Conservation (phyloP, 176 grass and related monocot species). For the Triticum monococcum region DNA sequence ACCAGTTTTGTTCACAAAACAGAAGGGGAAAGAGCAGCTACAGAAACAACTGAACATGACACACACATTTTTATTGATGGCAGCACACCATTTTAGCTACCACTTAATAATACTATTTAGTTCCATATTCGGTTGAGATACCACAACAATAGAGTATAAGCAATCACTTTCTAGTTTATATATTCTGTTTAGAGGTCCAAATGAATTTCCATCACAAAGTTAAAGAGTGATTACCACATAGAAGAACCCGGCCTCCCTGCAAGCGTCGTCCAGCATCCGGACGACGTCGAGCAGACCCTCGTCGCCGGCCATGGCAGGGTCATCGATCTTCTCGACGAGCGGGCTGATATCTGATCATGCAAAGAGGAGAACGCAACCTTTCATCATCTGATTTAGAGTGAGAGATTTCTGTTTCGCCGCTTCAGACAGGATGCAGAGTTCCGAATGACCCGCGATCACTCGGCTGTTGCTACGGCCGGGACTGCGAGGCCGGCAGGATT, state of each 20-base stretch:
- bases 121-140: neutral
- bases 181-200: neutral
- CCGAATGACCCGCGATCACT: no score
- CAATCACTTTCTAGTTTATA: neutral
- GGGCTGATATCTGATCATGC: constrained; percentile 55
- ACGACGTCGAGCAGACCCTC: constrained; percentile 54
- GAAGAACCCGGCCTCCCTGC: constrained; percentile 85
- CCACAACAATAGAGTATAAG: neutral
- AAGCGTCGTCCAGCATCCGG: constrained; percentile 61
- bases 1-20: neutral
- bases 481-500: no score
- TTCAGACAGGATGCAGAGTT: no score
- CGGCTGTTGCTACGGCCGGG: no score
- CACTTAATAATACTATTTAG: neutral
- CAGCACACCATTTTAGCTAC: neutral
- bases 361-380: neutral
- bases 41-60: neutral
- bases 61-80: neutral
- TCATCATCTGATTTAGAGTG: no score
- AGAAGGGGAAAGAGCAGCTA: neutral
- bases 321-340: constrained; percentile 79
- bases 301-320: constrained; percentile 39
- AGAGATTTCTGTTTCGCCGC: no score
- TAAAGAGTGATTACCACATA: constrained; percentile 73
- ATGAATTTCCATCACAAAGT: neutral